Conservation (phyloP, 441 rosid species). For the Erodium moschatum region DNA sequence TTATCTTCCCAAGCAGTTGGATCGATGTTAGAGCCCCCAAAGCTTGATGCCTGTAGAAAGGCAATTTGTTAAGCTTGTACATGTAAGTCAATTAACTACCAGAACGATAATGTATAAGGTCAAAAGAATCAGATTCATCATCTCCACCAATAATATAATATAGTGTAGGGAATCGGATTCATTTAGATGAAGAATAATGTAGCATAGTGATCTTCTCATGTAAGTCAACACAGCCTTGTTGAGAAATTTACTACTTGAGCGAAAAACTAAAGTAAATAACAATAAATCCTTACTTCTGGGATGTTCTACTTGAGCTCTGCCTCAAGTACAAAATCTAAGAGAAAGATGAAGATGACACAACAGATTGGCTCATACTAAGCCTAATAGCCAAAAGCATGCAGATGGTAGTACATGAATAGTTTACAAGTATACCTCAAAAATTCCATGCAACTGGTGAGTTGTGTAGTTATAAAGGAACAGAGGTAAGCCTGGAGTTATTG, state of each 20-base stretch:
- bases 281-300: not conserved
- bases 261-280: not conserved
- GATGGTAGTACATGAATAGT: not conserved
- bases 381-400: not conserved
- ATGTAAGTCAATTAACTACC: not conserved
- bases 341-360: not conserved
- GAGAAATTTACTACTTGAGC: not conserved
- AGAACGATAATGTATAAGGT: not conserved
- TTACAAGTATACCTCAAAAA: conserved; percentile 67
- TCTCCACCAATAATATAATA: not conserved
- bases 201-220: not conserved
- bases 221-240: not conserved
- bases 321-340: not conserved
- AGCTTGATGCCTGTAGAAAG: conserved; percentile 63
- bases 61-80: conserved; percentile 9
- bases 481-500: conserved; percentile 92
- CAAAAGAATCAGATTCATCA: not conserved
- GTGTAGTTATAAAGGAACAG: conserved; percentile 93
- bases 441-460: conserved; percentile 95
- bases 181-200: not conserved
- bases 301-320: not conserved
- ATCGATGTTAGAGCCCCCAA: conserved; percentile 95
- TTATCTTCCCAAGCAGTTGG: conserved; percentile 99
- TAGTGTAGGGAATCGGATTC: not conserved
- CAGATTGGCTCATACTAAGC: not conserved